Conservation (phyloP, 192 early-diverging fungal genomes). For the Spizellomyces punctatus region DNA sequence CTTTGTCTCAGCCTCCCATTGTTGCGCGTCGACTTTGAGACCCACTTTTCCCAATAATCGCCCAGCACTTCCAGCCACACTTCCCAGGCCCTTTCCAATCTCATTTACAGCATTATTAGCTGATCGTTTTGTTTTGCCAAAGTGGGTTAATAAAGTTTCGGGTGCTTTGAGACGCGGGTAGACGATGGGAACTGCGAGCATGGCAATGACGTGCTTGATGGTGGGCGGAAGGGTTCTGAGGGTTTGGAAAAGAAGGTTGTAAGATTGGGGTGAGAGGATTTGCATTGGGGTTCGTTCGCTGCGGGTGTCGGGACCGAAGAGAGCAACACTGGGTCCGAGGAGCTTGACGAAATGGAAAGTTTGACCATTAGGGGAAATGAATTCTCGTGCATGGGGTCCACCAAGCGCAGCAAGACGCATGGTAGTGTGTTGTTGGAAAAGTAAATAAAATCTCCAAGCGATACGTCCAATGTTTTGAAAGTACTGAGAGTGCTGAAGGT, state of each 20-base stretch:
- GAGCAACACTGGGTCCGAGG: constrained; percentile 62
- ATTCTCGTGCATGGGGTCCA: constrained; percentile 6
- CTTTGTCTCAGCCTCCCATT: constrained; percentile 16
- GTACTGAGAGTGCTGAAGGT: constrained; percentile 67
- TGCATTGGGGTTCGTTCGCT: constrained; percentile 67
- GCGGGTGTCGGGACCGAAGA: constrained; percentile 69
- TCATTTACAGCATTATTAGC: constrained; percentile 24
- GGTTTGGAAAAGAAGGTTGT: constrained; percentile 55
- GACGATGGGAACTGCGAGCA: constrained; percentile 12
- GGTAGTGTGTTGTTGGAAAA: constrained; percentile 62
- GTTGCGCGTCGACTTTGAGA: constrained; percentile 17
- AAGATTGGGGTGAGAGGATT: constrained; percentile 61
- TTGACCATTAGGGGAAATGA: constrained; percentile 29
- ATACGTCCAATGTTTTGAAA: constrained; percentile 73
- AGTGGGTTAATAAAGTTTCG: constrained; percentile 10
- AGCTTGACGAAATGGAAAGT: constrained; percentile 63
- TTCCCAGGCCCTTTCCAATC: constrained; percentile 15
- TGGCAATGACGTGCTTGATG: constrained; percentile 5
- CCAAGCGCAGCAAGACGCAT: background rate
- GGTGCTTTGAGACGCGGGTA: constrained; percentile 21
- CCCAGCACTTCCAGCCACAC: constrained; percentile 9
- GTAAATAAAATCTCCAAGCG: constrained; percentile 74
- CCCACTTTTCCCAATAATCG: constrained; percentile 13
- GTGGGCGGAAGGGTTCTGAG: background rate
- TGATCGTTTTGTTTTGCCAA: constrained; percentile 22